A percentile compares a stretch with the other conserved stretches of the same genome.
Evolutionary conservation across 2,329 filamentous ascomycete genomes (phyloP).

Genomic region (Sphaerulina vaccinii): DNA sequence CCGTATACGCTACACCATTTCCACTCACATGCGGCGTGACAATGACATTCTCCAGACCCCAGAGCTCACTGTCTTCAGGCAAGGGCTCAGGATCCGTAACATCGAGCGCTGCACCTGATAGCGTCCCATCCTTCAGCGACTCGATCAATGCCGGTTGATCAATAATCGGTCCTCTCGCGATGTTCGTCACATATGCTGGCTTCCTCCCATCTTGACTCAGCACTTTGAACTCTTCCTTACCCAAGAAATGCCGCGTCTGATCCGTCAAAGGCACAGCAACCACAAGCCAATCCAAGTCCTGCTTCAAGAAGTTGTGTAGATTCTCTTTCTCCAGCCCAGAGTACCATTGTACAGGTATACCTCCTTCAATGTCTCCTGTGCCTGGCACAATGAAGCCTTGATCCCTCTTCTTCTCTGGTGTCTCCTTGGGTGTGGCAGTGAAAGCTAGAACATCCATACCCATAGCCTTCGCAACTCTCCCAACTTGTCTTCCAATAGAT

Average conservation of each 20-base stretch:
- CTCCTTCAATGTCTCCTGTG: slow-evolving; percentile 60
- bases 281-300: slow-evolving; percentile 58
- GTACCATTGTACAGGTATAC: slow-evolving; percentile 57
- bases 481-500: slow-evolving; percentile 59
- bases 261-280: slow-evolving; percentile 58
- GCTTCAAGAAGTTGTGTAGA: slow-evolving; percentile 54
- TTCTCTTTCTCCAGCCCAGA: slow-evolving; percentile 53
- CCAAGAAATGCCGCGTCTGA: slow-evolving; percentile 56
- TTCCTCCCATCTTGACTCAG: slow-evolving; percentile 33
- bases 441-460: slow-evolving; percentile 74
- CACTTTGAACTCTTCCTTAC: slow-evolving; percentile 52
- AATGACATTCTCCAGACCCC: slow-evolving; percentile 67
- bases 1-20: slow-evolving; percentile 53
- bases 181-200: slow-evolving; percentile 63
- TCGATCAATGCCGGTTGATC: slow-evolving; percentile 62
- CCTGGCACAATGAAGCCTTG: slow-evolving; percentile 65
- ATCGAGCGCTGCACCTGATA: slow-evolving; percentile 70
- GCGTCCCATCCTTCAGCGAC: slow-evolving; percentile 56
- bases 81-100: slow-evolving; percentile 79
- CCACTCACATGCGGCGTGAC: slow-evolving; percentile 68
- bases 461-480: slow-evolving; percentile 39
- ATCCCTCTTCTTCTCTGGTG: slow-evolving; percentile 64
- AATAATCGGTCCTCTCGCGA: slow-evolving; percentile 65
- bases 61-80: slow-evolving; percentile 65
- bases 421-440: slow-evolving; percentile 67